Evolutionary conservation across 441 rosid species (phyloP).

Genomic region (Populus tomentosa): DNA sequence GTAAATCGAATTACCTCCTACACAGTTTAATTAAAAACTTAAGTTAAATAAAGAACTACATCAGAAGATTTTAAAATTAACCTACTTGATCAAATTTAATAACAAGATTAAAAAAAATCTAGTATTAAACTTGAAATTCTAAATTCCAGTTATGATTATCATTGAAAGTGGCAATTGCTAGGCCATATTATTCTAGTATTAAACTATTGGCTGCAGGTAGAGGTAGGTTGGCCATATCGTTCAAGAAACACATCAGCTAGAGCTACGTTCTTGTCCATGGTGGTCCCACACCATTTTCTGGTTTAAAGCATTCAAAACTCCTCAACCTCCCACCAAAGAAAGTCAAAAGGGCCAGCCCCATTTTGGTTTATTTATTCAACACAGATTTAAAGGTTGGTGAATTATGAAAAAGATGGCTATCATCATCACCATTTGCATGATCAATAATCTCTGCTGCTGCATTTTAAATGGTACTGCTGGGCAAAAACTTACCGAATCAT

Average conservation of each 20-base stretch:
- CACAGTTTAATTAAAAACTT: too few relatives aligned
- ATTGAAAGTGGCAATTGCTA: too few relatives aligned
- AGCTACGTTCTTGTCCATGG: neutral
- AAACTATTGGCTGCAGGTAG: neutral
- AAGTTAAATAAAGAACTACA: too few relatives aligned
- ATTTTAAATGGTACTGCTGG: conserved; percentile 19
- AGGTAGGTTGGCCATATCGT: neutral
- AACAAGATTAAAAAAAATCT: too few relatives aligned
- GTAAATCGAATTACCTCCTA: accelerated
- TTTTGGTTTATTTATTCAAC: neutral
- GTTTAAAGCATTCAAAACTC: neutral
- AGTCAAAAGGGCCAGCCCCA: conserved; percentile 4
- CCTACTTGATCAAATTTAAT: too few relatives aligned
- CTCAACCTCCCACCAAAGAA: neutral
- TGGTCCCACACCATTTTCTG: neutral
- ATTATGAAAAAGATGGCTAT: conserved; percentile 18
- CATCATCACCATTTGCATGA: neutral
- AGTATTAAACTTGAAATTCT: too few relatives aligned
- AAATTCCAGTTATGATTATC: too few relatives aligned
- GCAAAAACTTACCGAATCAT: conserved; percentile 16
- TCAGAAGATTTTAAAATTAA: too few relatives aligned
- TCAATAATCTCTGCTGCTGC: neutral
- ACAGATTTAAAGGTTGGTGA: neutral
- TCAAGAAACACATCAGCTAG: neutral
- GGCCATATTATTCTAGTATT: too few relatives aligned